These are phyloP conservation scores for Cerrena zonata DNA, from an alignment of 1,284 basidiomycete genomes.

Conservation along the genomic window DNA sequence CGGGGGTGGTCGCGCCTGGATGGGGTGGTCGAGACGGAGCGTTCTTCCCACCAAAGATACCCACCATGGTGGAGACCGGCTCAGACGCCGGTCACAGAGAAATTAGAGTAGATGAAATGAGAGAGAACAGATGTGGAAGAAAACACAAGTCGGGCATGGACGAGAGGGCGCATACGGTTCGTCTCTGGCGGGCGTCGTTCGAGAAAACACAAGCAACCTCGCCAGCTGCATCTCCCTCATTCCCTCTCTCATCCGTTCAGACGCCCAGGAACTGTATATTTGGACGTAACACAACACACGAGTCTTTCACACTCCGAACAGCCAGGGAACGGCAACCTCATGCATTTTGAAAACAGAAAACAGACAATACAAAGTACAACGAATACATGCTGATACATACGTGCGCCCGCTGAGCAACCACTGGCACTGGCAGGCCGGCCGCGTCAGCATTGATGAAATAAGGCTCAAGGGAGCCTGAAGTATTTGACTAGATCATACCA, in stretches of 20 bases:
- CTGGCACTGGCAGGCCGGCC: not conserved
- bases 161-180: not conserved
- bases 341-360: not conserved
- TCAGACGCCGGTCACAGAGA: not conserved
- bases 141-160: no score
- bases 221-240: no score
- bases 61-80: conserved; percentile 4
- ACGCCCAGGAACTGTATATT: no score
- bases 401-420: not conserved
- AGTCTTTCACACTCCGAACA: no score
- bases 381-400: conserved; percentile 1
- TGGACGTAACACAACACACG: no score
- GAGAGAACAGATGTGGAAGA: no score
- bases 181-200: not conserved
- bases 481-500: no score
- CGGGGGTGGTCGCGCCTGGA: not conserved
- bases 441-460: not conserved
- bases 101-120: no score
- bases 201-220: no score
- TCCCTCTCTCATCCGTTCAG: no score
- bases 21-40: conserved; percentile 5
- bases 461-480: not conserved
- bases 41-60: conserved; percentile 6
- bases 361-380: not conserved
- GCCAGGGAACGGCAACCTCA: no score